These are phyloP conservation scores for Diaporthe batatas DNA, from an alignment of 2,329 filamentous ascomycete species.

Conservation along the genomic window DNA sequence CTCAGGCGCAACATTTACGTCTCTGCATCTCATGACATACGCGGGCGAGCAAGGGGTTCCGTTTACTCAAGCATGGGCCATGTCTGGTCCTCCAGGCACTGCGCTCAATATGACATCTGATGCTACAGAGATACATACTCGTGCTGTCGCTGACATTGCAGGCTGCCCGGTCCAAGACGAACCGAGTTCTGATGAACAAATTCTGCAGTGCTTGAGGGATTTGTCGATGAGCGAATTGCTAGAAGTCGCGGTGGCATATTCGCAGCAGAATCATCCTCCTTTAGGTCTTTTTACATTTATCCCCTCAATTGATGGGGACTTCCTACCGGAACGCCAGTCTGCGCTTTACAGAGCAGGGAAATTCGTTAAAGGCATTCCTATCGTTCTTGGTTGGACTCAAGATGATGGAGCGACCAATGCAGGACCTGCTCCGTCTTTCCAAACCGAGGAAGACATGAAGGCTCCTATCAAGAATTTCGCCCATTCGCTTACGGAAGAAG, in stretches of 20 bases:
- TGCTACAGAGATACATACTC: slow-evolving; percentile 48
- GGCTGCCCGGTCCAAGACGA: slow-evolving; percentile 42
- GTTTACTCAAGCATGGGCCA: slow-evolving; percentile 51
- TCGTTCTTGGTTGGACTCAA: slow-evolving; percentile 48
- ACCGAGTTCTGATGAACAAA: neutral
- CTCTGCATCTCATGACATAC: slow-evolving; percentile 48
- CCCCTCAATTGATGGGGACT: slow-evolving; percentile 48
- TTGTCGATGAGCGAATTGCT: slow-evolving; percentile 46
- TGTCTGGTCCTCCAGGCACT: slow-evolving; percentile 53
- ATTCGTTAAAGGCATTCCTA: slow-evolving; percentile 43
- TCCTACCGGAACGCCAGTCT: slow-evolving; percentile 46
- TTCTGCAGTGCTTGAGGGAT: slow-evolving; percentile 45
- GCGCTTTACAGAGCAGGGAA: slow-evolving; percentile 44
- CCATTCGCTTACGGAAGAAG: slow-evolving; percentile 45
- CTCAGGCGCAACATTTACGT: slow-evolving; percentile 45
- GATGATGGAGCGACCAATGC: slow-evolving; percentile 49
- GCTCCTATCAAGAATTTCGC: slow-evolving; percentile 43
- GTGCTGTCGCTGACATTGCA: slow-evolving; percentile 44
- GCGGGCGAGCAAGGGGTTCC: slow-evolving; percentile 50
- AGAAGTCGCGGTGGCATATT: slow-evolving; percentile 47
- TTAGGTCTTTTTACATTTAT: slow-evolving; percentile 49
- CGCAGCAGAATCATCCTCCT: slow-evolving; percentile 48
- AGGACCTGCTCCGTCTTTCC: slow-evolving; percentile 43
- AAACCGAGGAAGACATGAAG: slow-evolving; percentile 47
- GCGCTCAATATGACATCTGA: slow-evolving; percentile 50